These are phyloP conservation scores for Botrytis tulipae DNA, from an alignment of 2,329 filamentous ascomycete species.

Conservation along the genomic window DNA sequence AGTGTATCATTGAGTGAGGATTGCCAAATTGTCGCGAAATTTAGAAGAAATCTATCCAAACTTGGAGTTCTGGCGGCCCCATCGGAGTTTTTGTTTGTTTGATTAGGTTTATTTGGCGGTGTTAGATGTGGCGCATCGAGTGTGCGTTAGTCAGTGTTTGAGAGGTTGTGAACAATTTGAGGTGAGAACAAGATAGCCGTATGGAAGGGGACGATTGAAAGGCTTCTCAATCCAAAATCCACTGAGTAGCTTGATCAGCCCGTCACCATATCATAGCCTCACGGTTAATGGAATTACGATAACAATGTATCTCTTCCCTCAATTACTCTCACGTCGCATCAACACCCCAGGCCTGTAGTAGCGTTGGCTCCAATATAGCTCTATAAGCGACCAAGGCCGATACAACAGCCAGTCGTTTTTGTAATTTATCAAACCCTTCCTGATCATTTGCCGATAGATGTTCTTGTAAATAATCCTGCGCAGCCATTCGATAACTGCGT, in stretches of 20 bases:
- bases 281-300: neutral
- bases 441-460: conserved; percentile 9
- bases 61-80: neutral
- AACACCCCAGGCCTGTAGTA: neutral
- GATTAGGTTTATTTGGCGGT: too few relatives aligned
- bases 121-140: too few relatives aligned
- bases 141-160: neutral
- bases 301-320: neutral
- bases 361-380: neutral
- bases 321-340: neutral
- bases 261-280: too few relatives aligned
- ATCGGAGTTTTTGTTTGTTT: too few relatives aligned
- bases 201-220: neutral
- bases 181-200: neutral
- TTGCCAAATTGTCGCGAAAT: neutral
- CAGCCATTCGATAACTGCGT: conserved; percentile 11
- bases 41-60: neutral
- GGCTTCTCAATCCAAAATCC: neutral
- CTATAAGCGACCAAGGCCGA: conserved; percentile 4
- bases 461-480: conserved; percentile 5
- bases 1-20: neutral
- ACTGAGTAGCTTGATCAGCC: neutral
- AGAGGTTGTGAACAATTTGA: neutral
- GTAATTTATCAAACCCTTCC: conserved; percentile 3
- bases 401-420: conserved; percentile 2